These are phyloP conservation scores for Tulasnella sp. DNA, from an alignment of 768 basidiomycete genomes.

Conservation along the genomic window DNA sequence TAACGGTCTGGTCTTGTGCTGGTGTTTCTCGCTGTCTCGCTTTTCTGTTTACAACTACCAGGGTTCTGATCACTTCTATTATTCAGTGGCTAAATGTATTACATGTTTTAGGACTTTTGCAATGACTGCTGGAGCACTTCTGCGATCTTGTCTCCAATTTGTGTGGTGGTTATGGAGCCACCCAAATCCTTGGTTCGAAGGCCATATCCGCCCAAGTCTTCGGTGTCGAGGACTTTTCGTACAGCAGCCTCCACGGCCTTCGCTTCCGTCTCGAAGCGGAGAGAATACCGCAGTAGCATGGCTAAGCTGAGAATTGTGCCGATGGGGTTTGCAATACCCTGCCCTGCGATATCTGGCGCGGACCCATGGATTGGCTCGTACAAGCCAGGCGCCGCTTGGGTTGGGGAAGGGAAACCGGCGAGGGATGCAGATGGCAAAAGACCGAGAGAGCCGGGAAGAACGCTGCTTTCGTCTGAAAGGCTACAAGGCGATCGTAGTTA, in stretches of 20 bases:
- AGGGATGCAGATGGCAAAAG: constrained; percentile 95
- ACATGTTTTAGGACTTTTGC: constrained; percentile 41
- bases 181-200: constrained; percentile 84
- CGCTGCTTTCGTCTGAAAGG: constrained; percentile 63
- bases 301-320: constrained; percentile 94
- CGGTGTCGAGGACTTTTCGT: constrained; percentile 74
- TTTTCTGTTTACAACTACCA: neutral
- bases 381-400: constrained; percentile 79
- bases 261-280: constrained; percentile 84
- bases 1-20: neutral
- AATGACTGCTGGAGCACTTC: constrained; percentile 67
- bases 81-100: neutral
- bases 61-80: neutral
- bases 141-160: constrained; percentile 83
- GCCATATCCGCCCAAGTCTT: constrained; percentile 36
- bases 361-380: constrained; percentile 98
- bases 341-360: constrained; percentile 93
- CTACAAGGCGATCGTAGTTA: neutral
- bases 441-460: constrained; percentile 97
- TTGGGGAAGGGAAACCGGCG: constrained; percentile 74
- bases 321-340: constrained; percentile 92
- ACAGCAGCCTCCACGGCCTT: constrained; percentile 89
- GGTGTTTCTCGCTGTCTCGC: neutral
- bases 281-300: constrained; percentile 91
- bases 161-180: constrained; percentile 70